Conservation (phyloP, 75 land plant genomes). For the Picea sitchensis region DNA sequence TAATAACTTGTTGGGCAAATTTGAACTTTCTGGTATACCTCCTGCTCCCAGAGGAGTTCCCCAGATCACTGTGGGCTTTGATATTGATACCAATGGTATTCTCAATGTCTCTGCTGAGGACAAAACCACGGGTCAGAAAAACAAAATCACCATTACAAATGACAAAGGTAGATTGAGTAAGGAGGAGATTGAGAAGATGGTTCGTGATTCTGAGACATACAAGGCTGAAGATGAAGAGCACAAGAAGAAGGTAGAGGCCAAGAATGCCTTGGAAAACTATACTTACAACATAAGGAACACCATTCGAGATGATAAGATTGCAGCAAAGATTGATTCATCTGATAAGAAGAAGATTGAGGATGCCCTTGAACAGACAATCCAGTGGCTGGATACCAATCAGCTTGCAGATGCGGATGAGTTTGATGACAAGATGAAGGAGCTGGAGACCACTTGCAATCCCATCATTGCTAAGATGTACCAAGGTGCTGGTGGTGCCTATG, state of each 20-base stretch:
- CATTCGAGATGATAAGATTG: slow-evolving; percentile 41
- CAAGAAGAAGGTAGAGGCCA: slow-evolving; percentile 39
- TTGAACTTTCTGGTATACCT: slow-evolving; percentile 42
- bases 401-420: slow-evolving; percentile 40
- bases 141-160: slow-evolving; percentile 47
- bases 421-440: slow-evolving; percentile 39
- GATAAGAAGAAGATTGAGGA: slow-evolving; percentile 15
- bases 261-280: slow-evolving; percentile 45
- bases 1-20: slow-evolving; percentile 43
- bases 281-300: slow-evolving; percentile 57
- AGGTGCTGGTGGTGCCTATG: slow-evolving; percentile 8
- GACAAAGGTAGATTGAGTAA: slow-evolving; percentile 46
- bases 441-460: slow-evolving; percentile 26
- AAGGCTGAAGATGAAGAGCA: slow-evolving; percentile 51
- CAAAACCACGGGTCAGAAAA: slow-evolving; percentile 26
- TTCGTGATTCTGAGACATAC: slow-evolving; percentile 45
- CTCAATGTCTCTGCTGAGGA: slow-evolving; percentile 29
- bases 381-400: slow-evolving; percentile 41
- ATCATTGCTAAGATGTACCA: slow-evolving; percentile 33
- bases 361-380: slow-evolving; percentile 22
- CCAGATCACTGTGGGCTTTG: slow-evolving; percentile 38
- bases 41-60: slow-evolving; percentile 46
- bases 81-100: slow-evolving; percentile 40
- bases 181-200: slow-evolving; percentile 55
- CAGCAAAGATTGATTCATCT: background rate